Evolutionary conservation across 371 early-diverging fungal genomes (phyloP).

Genomic region (Mortierella sp.): DNA sequence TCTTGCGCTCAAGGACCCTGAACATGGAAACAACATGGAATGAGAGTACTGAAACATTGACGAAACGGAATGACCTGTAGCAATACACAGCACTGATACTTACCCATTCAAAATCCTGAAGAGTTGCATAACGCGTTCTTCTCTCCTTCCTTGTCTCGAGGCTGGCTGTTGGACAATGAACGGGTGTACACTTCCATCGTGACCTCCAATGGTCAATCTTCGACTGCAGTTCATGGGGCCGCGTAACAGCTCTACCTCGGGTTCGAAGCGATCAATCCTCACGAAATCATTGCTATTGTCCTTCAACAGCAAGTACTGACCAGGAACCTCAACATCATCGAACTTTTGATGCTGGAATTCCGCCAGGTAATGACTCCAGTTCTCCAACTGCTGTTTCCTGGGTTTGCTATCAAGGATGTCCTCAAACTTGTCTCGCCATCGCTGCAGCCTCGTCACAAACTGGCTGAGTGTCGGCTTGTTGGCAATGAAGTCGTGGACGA

Average conservation of each 20-base stretch:
- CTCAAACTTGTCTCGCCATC: slow-evolving; percentile 93
- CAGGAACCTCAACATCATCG: slow-evolving; percentile 98
- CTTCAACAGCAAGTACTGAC: slow-evolving; percentile 90
- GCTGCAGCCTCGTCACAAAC: slow-evolving; percentile 82
- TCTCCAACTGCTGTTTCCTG: slow-evolving; percentile 83
- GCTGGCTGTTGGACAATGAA: slow-evolving; percentile 95
- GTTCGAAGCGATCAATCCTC: slow-evolving; percentile 93
- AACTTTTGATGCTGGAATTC: slow-evolving; percentile 98
- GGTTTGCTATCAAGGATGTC: slow-evolving; percentile 85
- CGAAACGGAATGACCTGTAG: too few relatives aligned
- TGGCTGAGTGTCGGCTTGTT: slow-evolving; percentile 81
- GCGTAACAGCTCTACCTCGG: slow-evolving; percentile 87
- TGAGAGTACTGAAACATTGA: too few relatives aligned
- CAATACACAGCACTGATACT: not conserved
- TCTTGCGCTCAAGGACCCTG: slow-evolving; percentile 79
- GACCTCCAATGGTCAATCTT: slow-evolving; percentile 88
- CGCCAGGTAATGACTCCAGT: slow-evolving; percentile 89
- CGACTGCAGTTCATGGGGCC: slow-evolving; percentile 80
- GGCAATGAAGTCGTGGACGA: slow-evolving; percentile 90
- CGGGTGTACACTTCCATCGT: slow-evolving; percentile 89
- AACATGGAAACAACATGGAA: not conserved
- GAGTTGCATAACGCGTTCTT: slow-evolving; percentile 94
- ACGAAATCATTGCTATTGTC: slow-evolving; percentile 92
- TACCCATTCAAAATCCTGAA: slow-evolving; percentile 89
- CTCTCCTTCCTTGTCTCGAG: slow-evolving; percentile 86